Base-by-base conservation (phyloP, 306 rosid species). In the Pyrus bretschneideri region DNA sequence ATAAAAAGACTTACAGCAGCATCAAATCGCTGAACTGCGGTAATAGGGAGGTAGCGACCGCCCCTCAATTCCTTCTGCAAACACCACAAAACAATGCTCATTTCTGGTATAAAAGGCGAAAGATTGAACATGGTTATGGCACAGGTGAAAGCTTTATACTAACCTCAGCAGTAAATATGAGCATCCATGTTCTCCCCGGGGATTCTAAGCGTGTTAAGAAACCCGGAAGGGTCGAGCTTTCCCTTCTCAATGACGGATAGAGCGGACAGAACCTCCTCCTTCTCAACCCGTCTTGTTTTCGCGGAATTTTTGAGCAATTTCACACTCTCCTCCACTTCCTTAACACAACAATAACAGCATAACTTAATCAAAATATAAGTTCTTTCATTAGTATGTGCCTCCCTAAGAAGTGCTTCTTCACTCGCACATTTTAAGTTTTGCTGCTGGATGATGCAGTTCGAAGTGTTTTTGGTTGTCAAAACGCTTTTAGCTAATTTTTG, bases 131-230 rank as follows among this genome's bases (percentile, higher is more conserved):
- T 25, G 10, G 14, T 11, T 44, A 40, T 61, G 46, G 2, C 38
- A 74, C 1, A 69, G 22, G 22, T 2, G 44, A 69, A 17, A 66
- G 38, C 74, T 77, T 38, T 29, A 74, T 58, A 76, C 59, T 70
- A 78, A 93, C 98, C 93, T 87, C 82, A 12, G 93, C 86, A 42
- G 98, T 89, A 71, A 89, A 93, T 83, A 93, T 38, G 74, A 93
- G 97, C 98, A 93, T 93, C 98, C 97, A 95, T 23, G 97, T 92
- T 81, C 96, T 92, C 69, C 98, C 98, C 19, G 97, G 98, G 70
- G 98, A 89, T 84, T 85, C 73, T 11, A 45, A 95, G 97, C 11
- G 85, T 89, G 30, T 85, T 87, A 61, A 92, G 81, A 87, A 92
- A 95, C 51, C 82, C 86, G 51, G 91, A 85, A 73, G 96, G 96